Evolutionary conservation across 1,139 yeast species (phyloP), one percentile per base, ranked within the genome.

Genomic region (Zygosaccharomyces pseudobailii): DNA sequence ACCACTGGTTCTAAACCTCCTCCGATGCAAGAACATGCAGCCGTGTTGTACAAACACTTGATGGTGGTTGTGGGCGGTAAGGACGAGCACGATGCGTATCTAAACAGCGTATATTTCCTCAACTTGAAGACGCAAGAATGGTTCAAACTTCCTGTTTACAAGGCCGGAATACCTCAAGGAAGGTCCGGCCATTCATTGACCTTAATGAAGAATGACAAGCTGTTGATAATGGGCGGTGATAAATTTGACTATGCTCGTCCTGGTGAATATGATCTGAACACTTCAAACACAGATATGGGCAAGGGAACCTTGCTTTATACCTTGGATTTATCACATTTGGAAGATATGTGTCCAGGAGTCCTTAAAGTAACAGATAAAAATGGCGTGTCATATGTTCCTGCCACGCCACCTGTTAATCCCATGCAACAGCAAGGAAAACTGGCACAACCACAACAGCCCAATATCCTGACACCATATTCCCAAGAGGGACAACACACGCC

Each of bases 121-220:
- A 89, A 88, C 61, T 72, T 92, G 56, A 74, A 81, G 47, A 78
- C 87, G 13, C 73, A 78, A 42, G 80, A 80, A 41, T 88, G 96
- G 96, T 79, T 78, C 56, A 80, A 81, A 51, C 76, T 87, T 58
- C 70, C 78, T 48, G 74, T 77, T 23, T 71, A 71, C 51, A 73
- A 74, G 10, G 55, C 70, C 3, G 76, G 80, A 10, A 58, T 65
- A 19, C 97, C 97, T 3, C 85, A 90, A 39, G 82, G 95, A 19
- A 79, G 97, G 57, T 87, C 95, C 53, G 98, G 98, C n/a, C 98
- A 92, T 67, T 81, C 96, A 7, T 73, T 92, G 72, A 83, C 97
- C 2, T 79, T 84, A 49, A 74, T 86, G 44, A 56, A 62, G 20
- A 78, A 73, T 42, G 80, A 87, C 62, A 87, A 84, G 66, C 66